phyloP scores from a whole-genome alignment of 805 yeast species.

The Sugiyamaella boreocaroliniensis region DNA sequence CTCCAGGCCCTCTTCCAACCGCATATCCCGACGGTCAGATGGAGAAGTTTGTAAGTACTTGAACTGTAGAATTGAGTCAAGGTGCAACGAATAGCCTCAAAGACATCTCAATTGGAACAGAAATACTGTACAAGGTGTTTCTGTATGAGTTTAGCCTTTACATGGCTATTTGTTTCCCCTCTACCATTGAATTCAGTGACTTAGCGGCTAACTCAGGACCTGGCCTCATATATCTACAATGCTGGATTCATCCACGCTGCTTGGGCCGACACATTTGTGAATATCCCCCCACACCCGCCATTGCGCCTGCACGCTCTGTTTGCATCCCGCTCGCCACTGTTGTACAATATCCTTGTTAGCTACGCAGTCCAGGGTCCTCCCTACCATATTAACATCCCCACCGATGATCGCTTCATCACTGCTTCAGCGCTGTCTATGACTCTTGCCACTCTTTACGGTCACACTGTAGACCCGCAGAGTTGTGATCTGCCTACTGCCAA shows the following conservation, averaged over 20 bases:
- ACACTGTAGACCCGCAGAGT: constrained; percentile 16
- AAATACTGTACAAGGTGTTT: too few species aligned
- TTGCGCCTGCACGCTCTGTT: constrained; percentile 30
- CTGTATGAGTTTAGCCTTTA: too few species aligned
- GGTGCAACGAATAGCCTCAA: too few species aligned
- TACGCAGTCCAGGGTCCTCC: constrained; percentile 25
- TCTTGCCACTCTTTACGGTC: constrained; percentile 30
- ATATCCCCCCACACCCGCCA: constrained; percentile 22
- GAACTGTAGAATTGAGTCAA: too few species aligned
- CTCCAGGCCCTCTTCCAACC: constrained; percentile 1
- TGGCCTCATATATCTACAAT: constrained; percentile 25
- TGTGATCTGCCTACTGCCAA: constrained; percentile 21
- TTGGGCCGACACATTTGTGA: constrained; percentile 31
- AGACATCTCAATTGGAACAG: too few species aligned
- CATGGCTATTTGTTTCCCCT: too few species aligned
- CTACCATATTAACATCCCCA: constrained; percentile 21
- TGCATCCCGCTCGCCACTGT: constrained; percentile 28
- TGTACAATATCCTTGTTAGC: constrained; percentile 22
- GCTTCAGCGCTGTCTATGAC: constrained; percentile 26
- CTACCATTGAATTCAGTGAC: background rate
- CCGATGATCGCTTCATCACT: constrained; percentile 23
- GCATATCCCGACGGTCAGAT: background rate
- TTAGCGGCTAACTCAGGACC: constrained; percentile 7
- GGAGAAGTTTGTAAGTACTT: background rate
- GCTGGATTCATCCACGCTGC: constrained; percentile 31